A percentile compares a stretch with the other conserved stretches of the same genome.
These are phyloP conservation scores for Gastrolobium bilobum DNA, from an alignment of 306 rosid genomes.

Conservation along the genomic window DNA sequence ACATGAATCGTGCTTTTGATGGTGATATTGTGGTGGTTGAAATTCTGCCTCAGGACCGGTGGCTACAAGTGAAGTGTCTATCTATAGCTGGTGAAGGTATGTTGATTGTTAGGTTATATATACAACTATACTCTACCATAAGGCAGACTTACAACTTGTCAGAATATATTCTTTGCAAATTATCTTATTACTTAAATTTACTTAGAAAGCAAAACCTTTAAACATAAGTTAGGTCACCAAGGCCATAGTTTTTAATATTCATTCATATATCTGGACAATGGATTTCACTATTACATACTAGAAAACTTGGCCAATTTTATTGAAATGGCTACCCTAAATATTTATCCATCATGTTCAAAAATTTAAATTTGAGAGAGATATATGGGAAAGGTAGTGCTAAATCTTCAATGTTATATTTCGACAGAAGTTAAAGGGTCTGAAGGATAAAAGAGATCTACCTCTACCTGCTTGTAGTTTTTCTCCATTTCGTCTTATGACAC, in stretches of 20 bases:
- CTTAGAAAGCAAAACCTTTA: neutral
- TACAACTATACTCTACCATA: neutral
- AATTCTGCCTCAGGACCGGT: slow-evolving; percentile 89
- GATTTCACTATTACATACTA: slow-evolving; percentile 7
- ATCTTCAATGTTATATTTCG: neutral
- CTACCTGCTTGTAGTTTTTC: too few species aligned
- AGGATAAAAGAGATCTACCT: neutral
- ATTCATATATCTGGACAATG: neutral
- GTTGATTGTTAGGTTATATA: slow-evolving; percentile 27
- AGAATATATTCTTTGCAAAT: slow-evolving; percentile 26
- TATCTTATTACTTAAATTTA: slow-evolving; percentile 29
- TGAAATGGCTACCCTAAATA: neutral
- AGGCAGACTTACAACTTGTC: slow-evolving; percentile 24
- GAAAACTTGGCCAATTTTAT: slow-evolving; percentile 12
- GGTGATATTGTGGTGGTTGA: slow-evolving; percentile 94
- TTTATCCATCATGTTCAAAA: neutral
- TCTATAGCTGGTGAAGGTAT: slow-evolving; percentile 81
- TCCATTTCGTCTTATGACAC: too few species aligned
- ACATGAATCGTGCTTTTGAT: slow-evolving; percentile 96
- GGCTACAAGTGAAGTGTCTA: slow-evolving; percentile 83
- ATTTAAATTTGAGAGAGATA: neutral
- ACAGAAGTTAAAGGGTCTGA: neutral
- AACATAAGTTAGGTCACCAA: neutral
- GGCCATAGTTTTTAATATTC: neutral
- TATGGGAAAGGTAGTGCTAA: neutral